Base-by-base conservation (phyloP, 2,329 filamentous ascomycete species). In the Oidium heveae region DNA sequence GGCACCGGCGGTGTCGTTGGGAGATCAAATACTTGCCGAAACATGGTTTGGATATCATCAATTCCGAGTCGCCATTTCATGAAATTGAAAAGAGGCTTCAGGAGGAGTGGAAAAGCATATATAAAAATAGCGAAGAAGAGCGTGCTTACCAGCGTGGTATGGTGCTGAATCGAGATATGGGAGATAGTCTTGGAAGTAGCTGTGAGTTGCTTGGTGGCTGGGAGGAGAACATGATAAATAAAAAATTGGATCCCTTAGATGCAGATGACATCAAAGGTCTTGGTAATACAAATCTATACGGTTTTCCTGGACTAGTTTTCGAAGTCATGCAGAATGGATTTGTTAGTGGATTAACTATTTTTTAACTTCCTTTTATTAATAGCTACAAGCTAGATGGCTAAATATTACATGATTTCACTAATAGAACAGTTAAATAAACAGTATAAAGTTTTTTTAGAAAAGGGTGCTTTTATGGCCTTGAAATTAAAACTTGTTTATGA, bases 241-340 rank as follows among this genome's bases (percentile, higher is more conserved):
- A 61, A 70, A 62, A 63, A 68, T 60, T 64, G 69, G 64, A 62
- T 65, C 59, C 62, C 64, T 68, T 71, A 62, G 67, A 67, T 63
- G 61, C 69, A 15, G 70, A 73, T 61, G 65, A 77, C 68, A 69
- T 75, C 67, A 65, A 72, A 67, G 64, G 80, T 58, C 66, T 82
- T 57, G 78, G 77, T 20, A 83, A 82, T 55, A 94, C 88, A 16
- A 89, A 88, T 58, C 68, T 98, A 32, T 96, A 86, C 69, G 88
- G 89, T 1, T 95, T 95, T 63, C 89, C 91, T 0, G 89, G 91
- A 0, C 70, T 96, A 67, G 79, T 95, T 50, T 96, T 98, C 69
- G 91, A 98, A 69, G 89, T 98, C 32, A 69, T 96, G 66, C 88
- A 85, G 77, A 95, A 94, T 64, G 87, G 85, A 4, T 82, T 79